Evolutionary conservation across 2,329 filamentous ascomycete species (phyloP).

Genomic region (Colletotrichum phormii): DNA sequence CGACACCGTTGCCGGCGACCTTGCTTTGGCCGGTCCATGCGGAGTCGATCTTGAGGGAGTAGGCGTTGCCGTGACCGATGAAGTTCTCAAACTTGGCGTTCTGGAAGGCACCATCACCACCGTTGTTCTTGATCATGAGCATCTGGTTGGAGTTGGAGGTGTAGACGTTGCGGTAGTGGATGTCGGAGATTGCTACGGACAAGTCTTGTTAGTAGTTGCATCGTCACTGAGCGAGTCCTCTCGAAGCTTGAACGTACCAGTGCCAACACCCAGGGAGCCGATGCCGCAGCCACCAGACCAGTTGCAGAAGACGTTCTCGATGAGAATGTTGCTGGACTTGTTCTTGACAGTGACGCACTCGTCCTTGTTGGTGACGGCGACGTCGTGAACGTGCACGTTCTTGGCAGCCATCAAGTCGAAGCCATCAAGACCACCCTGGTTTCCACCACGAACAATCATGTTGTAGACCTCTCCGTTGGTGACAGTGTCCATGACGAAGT

Average conservation of each 20-base stretch:
- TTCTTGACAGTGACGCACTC: slow-evolving; percentile 58
- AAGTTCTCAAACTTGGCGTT: slow-evolving; percentile 68
- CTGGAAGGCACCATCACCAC: slow-evolving; percentile 64
- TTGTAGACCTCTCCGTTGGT: slow-evolving; percentile 65
- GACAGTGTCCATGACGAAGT: slow-evolving; percentile 59
- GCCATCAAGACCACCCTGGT: slow-evolving; percentile 65
- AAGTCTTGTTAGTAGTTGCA: not conserved
- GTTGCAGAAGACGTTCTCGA: slow-evolving; percentile 72
- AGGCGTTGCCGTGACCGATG: slow-evolving; percentile 69
- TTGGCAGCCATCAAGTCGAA: slow-evolving; percentile 62
- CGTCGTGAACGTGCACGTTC: slow-evolving; percentile 69
- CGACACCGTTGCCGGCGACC: slow-evolving; percentile 60
- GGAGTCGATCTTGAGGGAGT: slow-evolving; percentile 66
- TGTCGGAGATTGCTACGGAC: slow-evolving; percentile 57
- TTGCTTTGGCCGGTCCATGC: slow-evolving; percentile 60
- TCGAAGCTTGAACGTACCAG: slow-evolving; percentile 36
- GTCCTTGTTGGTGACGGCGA: slow-evolving; percentile 72
- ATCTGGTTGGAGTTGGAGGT: slow-evolving; percentile 71
- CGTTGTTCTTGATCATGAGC: slow-evolving; percentile 72
- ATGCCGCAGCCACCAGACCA: slow-evolving; percentile 70
- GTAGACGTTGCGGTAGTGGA: slow-evolving; percentile 68
- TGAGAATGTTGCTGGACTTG: slow-evolving; percentile 63
- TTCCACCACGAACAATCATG: slow-evolving; percentile 62
- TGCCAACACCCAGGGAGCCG: slow-evolving; percentile 63
- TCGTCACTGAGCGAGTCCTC: no score